Percentiles rank a stretch among this genome's conserved stretches.
These are phyloP conservation scores for Ambispora gerdemannii DNA, from an alignment of 192 early-diverging fungal species.

Conservation along the genomic window DNA sequence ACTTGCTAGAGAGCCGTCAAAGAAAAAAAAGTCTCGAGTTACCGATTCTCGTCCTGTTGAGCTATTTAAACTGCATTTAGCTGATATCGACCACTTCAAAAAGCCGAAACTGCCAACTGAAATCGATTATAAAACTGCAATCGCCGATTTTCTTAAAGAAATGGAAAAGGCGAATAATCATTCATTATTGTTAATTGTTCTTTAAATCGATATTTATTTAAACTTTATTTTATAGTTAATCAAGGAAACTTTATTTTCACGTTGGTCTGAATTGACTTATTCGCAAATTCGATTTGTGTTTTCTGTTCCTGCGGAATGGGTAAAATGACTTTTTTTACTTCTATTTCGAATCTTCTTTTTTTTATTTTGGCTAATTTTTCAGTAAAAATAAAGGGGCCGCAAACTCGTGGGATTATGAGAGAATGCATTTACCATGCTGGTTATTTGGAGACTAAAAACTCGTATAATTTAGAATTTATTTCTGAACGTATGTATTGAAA, in stretches of 20 bases:
- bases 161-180: not conserved
- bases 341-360: not conserved
- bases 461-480: not conserved
- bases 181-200: too few relatives aligned
- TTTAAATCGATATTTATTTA: too few relatives aligned
- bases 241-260: not conserved
- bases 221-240: conserved; percentile 4
- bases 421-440: conserved; percentile 49
- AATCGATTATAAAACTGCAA: conserved; percentile 46
- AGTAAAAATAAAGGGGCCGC: not conserved
- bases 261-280: not conserved
- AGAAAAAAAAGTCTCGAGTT: not conserved
- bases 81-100: conserved; percentile 37
- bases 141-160: conserved; percentile 47
- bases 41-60: not conserved
- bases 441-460: conserved; percentile 34
- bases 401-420: conserved; percentile 49
- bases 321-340: not conserved
- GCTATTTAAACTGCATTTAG: conserved; percentile 48
- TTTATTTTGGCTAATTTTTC: not conserved
- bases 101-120: conserved; percentile 41
- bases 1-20: not conserved
- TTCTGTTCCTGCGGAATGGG: conserved; percentile 8
- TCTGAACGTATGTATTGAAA: not conserved
- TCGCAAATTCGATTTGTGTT: conserved; percentile 4